A percentile compares a stretch with the other conserved stretches of the same genome.
Evolutionary conservation across 805 yeast species (phyloP).

Genomic region (Yarrowia sp.): DNA sequence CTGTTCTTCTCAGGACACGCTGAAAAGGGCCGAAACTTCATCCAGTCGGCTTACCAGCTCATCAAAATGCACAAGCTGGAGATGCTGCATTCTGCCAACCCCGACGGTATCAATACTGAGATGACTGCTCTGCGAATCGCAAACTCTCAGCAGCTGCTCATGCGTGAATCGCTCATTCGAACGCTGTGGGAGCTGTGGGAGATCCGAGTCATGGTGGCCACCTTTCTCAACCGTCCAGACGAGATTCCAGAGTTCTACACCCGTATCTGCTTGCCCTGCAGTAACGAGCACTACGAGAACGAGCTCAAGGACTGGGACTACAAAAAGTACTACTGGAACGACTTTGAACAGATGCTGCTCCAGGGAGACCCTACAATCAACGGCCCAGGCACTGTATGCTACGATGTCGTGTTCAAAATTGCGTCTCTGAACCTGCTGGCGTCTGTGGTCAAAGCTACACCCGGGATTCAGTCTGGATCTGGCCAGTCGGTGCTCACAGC

Average conservation of each 20-base stretch:
- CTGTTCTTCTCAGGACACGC: constrained; percentile 38
- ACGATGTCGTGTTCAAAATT: constrained; percentile 37
- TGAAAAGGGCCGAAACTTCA: constrained; percentile 28
- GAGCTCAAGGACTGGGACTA: constrained; percentile 39
- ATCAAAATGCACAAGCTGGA: constrained; percentile 38
- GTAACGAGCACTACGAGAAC: constrained; percentile 34
- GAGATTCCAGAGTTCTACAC: constrained; percentile 33
- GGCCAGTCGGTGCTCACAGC: constrained; percentile 6
- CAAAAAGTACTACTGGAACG: constrained; percentile 40
- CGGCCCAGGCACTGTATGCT: constrained; percentile 21
- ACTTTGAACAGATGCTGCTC: constrained; percentile 34
- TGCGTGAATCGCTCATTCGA: constrained; percentile 39
- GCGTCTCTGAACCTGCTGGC: constrained; percentile 34
- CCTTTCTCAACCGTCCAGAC: constrained; percentile 22
- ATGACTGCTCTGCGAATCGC: constrained; percentile 36
- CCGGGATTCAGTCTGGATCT: constrained; percentile 10
- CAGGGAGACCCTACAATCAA: constrained; percentile 10
- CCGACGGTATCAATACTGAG: constrained; percentile 35
- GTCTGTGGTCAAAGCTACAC: constrained; percentile 35
- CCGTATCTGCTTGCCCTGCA: constrained; percentile 37
- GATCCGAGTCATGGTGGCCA: constrained; percentile 37
- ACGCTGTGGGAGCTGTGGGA: constrained; percentile 41
- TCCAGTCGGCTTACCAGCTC: constrained; percentile 36
- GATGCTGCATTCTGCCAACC: constrained; percentile 37
- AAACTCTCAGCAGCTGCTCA: constrained; percentile 35